phyloP scores from a whole-genome alignment of 2,329 filamentous ascomycete species.

The Microcera coccophila region DNA sequence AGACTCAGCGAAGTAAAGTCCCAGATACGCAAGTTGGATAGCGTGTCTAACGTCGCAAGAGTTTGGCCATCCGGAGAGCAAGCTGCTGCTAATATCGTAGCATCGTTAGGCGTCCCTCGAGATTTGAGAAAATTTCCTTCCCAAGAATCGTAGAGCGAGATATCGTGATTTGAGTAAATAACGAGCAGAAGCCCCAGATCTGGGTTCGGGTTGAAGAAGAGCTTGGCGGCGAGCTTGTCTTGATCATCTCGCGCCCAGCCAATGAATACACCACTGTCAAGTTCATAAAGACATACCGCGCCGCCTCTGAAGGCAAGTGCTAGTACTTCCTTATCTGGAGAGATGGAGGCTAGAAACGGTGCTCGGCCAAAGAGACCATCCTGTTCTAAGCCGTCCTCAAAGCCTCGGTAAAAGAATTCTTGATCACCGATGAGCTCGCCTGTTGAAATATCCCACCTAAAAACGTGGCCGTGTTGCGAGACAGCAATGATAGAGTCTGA shows the following conservation, averaged over 20 bases:
- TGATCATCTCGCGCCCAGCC: constrained; percentile 18
- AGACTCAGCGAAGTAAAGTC: constrained; percentile 11
- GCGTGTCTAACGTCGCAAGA: too few species aligned
- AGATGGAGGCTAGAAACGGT: constrained; percentile 13
- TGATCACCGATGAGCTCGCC: constrained; percentile 15
- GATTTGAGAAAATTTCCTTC: constrained; percentile 10
- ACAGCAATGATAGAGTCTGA: background rate
- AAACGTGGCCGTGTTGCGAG: background rate
- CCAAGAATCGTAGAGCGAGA: constrained; percentile 19
- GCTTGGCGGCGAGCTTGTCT: constrained; percentile 4
- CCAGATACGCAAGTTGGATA: too few species aligned
- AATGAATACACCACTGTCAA: constrained; percentile 13
- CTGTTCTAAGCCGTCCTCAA: background rate
- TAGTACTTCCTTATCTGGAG: constrained; percentile 18
- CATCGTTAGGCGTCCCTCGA: constrained; percentile 1
- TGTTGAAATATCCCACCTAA: constrained; percentile 24
- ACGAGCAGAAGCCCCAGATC: constrained; percentile 17
- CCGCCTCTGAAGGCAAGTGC: constrained; percentile 17
- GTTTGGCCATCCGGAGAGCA: too few species aligned
- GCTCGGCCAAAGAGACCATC: constrained; percentile 3
- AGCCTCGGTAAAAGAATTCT: constrained; percentile 5
- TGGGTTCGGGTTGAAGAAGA: constrained; percentile 23
- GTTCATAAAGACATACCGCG: constrained; percentile 19
- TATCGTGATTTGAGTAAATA: constrained; percentile 14
- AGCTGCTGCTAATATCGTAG: background rate